Conservation (phyloP, 2,329 filamentous ascomycete species). For the Penicillium sp. region DNA sequence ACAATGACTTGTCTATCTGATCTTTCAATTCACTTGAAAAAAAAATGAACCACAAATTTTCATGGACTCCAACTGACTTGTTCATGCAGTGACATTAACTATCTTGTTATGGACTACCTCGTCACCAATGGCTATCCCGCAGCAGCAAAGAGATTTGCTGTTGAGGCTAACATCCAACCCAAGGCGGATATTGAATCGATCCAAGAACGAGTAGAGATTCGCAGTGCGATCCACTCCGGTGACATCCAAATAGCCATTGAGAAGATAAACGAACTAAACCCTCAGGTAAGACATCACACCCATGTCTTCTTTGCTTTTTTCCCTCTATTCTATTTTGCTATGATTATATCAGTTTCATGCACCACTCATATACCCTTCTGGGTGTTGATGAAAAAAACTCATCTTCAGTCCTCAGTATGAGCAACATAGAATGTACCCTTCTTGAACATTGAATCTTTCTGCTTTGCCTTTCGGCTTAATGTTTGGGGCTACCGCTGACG, state of each 20-base stretch:
- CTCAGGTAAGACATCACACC: constrained; percentile 64
- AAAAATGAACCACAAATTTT: background rate
- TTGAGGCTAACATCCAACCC: constrained; percentile 81
- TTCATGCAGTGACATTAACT: constrained; percentile 78
- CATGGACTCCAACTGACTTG: constrained; percentile 26
- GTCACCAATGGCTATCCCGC: constrained; percentile 92
- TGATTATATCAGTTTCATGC: constrained; percentile 99
- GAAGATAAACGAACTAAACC: constrained; percentile 81
- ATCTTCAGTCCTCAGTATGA: constrained; percentile 88
- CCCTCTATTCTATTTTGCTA: constrained; percentile 47
- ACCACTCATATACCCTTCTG: constrained; percentile 95
- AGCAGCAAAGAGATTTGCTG: constrained; percentile 88
- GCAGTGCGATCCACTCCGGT: constrained; percentile 78
- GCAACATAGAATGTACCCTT: constrained; percentile 35
- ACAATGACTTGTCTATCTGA: constrained; percentile 77
- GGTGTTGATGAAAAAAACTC: constrained; percentile 80
- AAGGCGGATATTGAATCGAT: constrained; percentile 71
- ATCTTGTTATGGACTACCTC: constrained; percentile 92
- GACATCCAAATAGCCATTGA: constrained; percentile 82
- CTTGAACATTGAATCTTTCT: background rate
- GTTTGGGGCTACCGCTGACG: background rate
- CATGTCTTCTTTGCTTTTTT: constrained; percentile 18
- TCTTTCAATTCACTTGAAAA: constrained; percentile 20
- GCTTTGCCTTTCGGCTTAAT: constrained; percentile 7
- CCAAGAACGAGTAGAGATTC: constrained; percentile 73